Conservation (phyloP, 2,329 filamentous ascomycete genomes). For the Dactylellina leptospora region DNA sequence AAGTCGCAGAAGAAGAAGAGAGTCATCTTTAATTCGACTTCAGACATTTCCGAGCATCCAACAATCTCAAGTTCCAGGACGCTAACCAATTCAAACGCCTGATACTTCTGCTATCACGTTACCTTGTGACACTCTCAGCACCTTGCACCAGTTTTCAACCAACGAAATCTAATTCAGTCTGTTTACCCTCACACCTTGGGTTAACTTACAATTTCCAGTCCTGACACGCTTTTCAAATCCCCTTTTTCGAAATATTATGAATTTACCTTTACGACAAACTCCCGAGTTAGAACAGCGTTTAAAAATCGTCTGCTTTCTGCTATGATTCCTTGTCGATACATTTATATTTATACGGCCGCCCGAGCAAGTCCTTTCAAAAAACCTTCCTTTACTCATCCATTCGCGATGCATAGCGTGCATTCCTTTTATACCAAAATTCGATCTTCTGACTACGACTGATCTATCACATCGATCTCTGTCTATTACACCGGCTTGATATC, state of each 20-base stretch:
- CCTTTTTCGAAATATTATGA: constrained; percentile 1
- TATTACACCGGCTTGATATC: constrained; percentile 10
- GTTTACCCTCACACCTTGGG: neutral
- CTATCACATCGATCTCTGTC: neutral
- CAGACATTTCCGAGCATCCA: constrained; percentile 43
- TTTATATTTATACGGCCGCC: constrained; percentile 12
- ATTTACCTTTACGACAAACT: constrained; percentile 27
- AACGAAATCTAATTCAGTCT: neutral
- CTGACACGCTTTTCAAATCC: neutral
- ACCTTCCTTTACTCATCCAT: constrained; percentile 8
- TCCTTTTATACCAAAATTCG: constrained; percentile 1
- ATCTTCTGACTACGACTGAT: neutral
- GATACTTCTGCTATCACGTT: constrained; percentile 3
- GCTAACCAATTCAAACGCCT: constrained; percentile 18
- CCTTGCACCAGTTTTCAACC: neutral
- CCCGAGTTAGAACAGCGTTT: constrained; percentile 31
- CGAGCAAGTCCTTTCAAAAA: constrained; percentile 12
- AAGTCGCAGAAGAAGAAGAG: constrained; percentile 49
- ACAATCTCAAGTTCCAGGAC: constrained; percentile 40
- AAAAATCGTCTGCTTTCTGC: constrained; percentile 27
- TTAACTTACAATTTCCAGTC: neutral
- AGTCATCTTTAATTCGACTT: constrained; percentile 50
- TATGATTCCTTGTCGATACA: constrained; percentile 28
- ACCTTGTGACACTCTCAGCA: neutral
- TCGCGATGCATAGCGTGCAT: constrained; percentile 34